Evolutionary conservation across 345 rosid species (phyloP).

Genomic region (Aegle marmelos): DNA sequence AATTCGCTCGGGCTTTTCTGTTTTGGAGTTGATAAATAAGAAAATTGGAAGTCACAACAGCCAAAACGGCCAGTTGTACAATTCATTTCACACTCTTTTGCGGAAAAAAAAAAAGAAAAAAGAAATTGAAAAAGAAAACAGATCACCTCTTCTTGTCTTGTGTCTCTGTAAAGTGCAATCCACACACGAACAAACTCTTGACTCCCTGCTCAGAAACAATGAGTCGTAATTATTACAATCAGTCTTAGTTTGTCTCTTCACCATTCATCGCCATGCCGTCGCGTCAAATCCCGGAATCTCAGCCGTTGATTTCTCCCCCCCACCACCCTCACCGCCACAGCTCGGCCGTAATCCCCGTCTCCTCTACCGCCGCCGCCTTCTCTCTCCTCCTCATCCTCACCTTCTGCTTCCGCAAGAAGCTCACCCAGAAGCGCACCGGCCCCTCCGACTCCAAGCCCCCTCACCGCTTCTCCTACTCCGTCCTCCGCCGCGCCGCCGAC

Average conservation of each 20-base stretch:
- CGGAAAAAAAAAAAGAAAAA: no score
- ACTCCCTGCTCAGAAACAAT: not conserved
- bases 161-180: no score
- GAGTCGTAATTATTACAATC: not conserved
- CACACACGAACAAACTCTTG: no score
- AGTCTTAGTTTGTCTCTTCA: no score
- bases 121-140: no score
- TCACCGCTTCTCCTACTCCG: slow-evolving; percentile 50
- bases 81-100: not conserved
- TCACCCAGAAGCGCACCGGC: slow-evolving; percentile 44
- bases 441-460: slow-evolving; percentile 48
- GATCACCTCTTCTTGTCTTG: no score
- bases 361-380: slow-evolving; percentile 39
- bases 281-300: slow-evolving; percentile 32
- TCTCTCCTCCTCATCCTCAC: slow-evolving; percentile 44
- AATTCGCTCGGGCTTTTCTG: no score
- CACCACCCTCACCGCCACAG: slow-evolving; percentile 19
- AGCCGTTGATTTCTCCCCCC: slow-evolving; percentile 7
- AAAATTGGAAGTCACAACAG: not conserved
- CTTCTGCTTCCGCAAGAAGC: slow-evolving; percentile 55
- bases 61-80: not conserved
- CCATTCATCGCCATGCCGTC: slow-evolving; percentile 38
- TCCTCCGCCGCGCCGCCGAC: slow-evolving; percentile 56
- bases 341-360: slow-evolving; percentile 26
- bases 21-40: not conserved